Evolutionary conservation across 2,329 filamentous ascomycete genomes (phyloP).

Genomic region (Tympanopsis confertula): DNA sequence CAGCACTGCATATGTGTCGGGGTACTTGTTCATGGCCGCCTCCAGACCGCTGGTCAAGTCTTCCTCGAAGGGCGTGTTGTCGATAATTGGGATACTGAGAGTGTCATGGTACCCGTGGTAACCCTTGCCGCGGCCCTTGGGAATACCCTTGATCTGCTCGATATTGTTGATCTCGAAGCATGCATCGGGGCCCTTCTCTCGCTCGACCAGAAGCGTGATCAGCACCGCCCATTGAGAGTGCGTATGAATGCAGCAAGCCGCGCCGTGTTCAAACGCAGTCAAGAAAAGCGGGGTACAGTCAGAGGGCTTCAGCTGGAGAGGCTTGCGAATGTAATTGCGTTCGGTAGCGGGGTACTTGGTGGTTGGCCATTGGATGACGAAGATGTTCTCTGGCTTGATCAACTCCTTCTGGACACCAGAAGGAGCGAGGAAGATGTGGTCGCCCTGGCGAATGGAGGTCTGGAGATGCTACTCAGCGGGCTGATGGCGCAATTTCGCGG

Average conservation of each 20-base stretch:
- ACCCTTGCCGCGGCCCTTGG: constrained; percentile 36
- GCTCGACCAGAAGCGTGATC: constrained; percentile 80
- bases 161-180: constrained; percentile 93
- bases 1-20: not conserved
- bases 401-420: constrained; percentile 97
- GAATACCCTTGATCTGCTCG: constrained; percentile 88
- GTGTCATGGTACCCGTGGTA: not conserved
- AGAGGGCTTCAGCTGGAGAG: constrained; percentile 69
- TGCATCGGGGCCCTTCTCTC: constrained; percentile 22
- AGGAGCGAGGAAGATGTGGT: constrained; percentile 88
- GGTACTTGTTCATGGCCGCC: not conserved
- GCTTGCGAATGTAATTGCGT: constrained; percentile 64
- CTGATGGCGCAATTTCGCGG: not conserved
- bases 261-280: constrained; percentile 76
- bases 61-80: constrained; percentile 1
- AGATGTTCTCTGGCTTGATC: constrained; percentile 84
- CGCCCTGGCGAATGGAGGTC: constrained; percentile 39
- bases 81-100: not conserved
- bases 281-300: constrained; percentile 96
- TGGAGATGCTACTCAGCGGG: constrained; percentile 9
- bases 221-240: constrained; percentile 99
- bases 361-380: constrained; percentile 71
- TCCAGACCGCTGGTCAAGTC: not conserved
- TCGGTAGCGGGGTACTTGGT: constrained; percentile 41
- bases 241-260: constrained; percentile 93